Conservation (phyloP, 257 asterid genomes). For the Solanum virginianum region DNA sequence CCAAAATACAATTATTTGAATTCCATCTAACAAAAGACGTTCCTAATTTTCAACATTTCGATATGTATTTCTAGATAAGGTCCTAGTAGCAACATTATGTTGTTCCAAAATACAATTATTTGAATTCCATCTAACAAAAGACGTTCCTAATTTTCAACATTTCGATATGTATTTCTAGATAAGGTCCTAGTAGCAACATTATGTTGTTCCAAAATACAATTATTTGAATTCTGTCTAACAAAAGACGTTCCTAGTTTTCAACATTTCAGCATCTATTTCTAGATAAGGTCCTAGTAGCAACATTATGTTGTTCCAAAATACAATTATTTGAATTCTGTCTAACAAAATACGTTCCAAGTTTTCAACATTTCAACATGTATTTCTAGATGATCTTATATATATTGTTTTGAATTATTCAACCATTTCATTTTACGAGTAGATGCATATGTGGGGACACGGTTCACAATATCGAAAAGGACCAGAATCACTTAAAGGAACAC, state of each 20-base stretch:
- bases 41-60: background rate
- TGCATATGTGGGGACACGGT: constrained; percentile 88
- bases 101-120: too few relatives aligned
- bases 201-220: background rate
- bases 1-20: too few relatives aligned
- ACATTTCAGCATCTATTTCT: background rate
- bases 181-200: too few relatives aligned
- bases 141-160: background rate
- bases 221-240: background rate
- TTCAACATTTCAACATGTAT: background rate
- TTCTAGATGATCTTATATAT: background rate
- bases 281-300: background rate
- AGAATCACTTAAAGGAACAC: constrained; percentile 48
- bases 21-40: background rate
- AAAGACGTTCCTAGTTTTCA: background rate
- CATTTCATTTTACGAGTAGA: constrained; percentile 15
- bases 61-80: background rate
- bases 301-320: background rate
- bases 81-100: too few relatives aligned
- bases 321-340: background rate
- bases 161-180: background rate
- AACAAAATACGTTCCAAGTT: background rate
- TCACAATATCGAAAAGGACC: constrained; percentile 56
- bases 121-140: background rate
- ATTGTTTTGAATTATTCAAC: background rate